These are phyloP conservation scores for Russula olivacea DNA, from an alignment of 768 basidiomycete genomes.

Conservation along the genomic window DNA sequence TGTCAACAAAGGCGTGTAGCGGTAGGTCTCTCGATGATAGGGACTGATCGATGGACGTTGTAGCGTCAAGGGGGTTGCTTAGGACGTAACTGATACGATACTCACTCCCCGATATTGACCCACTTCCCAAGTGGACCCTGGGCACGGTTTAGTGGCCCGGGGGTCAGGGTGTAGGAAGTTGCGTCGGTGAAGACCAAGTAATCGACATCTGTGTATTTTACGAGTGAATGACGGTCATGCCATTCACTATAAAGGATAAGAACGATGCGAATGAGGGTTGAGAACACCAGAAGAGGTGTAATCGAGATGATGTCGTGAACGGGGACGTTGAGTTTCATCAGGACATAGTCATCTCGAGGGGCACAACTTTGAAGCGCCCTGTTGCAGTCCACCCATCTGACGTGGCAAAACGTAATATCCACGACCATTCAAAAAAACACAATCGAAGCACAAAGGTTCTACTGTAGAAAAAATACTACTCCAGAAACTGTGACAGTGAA, in stretches of 20 bases:
- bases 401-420: conserved; percentile 23
- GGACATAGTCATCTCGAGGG: too few species aligned
- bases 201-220: conserved; percentile 98
- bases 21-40: conserved; percentile 86
- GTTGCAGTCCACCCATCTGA: conserved; percentile 6
- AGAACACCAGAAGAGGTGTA: conserved; percentile 47
- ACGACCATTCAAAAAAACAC: not conserved
- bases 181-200: conserved; percentile 96
- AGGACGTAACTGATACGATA: conserved; percentile 25
- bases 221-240: conserved; percentile 74
- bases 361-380: not conserved
- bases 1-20: conserved; percentile 93
- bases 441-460: conserved; percentile 16
- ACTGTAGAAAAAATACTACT: conserved; percentile 1
- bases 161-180: conserved; percentile 56
- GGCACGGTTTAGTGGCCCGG: conserved; percentile 46
- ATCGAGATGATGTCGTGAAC: conserved; percentile 34
- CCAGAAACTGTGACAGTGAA: not conserved
- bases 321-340: not conserved
- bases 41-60: conserved; percentile 48
- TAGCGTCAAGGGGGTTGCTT: conserved; percentile 5
- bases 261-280: conserved; percentile 54
- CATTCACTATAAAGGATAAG: conserved; percentile 86
- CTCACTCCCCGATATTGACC: conserved; percentile 70
- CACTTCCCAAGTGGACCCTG: conserved; percentile 50